These are phyloP conservation scores for Pseudomicrostroma phylloplanum DNA, from an alignment of 1,284 basidiomycete genomes.

Conservation along the genomic window DNA sequence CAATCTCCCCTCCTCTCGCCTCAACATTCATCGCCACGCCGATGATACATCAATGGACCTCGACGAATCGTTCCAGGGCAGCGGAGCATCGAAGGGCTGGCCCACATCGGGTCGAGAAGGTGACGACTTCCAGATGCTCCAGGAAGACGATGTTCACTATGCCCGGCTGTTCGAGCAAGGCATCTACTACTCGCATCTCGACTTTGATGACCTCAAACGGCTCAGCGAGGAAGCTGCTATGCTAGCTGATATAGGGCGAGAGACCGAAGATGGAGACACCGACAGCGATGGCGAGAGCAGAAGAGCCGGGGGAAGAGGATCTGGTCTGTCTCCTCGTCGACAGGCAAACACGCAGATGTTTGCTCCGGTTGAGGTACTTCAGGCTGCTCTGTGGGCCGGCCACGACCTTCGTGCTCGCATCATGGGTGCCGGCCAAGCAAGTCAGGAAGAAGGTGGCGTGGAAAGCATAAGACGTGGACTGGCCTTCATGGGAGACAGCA, in stretches of 20 bases:
- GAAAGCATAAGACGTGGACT: slow-evolving; percentile 3
- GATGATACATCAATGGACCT: neutral
- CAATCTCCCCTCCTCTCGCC: too few relatives aligned
- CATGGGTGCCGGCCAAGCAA: neutral
- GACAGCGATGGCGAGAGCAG: neutral
- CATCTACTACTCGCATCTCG: slow-evolving; percentile 85
- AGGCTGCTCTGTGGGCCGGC: slow-evolving; percentile 37
- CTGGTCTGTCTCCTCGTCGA: neutral
- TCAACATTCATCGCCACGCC: neutral
- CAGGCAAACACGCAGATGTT: slow-evolving; percentile 21
- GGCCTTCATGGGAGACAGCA: neutral
- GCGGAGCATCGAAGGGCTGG: neutral
- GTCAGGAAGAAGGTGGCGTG: neutral
- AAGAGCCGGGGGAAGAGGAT: neutral
- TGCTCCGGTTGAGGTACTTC: slow-evolving; percentile 28
- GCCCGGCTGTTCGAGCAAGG: slow-evolving; percentile 66
- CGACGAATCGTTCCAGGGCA: slow-evolving; percentile 5
- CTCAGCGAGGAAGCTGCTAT: slow-evolving; percentile 19
- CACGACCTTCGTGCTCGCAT: slow-evolving; percentile 27
- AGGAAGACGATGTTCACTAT: slow-evolving; percentile 41
- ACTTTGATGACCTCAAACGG: slow-evolving; percentile 28
- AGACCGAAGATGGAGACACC: neutral
- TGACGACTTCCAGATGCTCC: slow-evolving; percentile 8
- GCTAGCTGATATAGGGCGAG: neutral
- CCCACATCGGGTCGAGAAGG: neutral